Evolutionary conservation across 2,329 filamentous ascomycete species (phyloP).

Genomic region (Trichoderma atroviride): DNA sequence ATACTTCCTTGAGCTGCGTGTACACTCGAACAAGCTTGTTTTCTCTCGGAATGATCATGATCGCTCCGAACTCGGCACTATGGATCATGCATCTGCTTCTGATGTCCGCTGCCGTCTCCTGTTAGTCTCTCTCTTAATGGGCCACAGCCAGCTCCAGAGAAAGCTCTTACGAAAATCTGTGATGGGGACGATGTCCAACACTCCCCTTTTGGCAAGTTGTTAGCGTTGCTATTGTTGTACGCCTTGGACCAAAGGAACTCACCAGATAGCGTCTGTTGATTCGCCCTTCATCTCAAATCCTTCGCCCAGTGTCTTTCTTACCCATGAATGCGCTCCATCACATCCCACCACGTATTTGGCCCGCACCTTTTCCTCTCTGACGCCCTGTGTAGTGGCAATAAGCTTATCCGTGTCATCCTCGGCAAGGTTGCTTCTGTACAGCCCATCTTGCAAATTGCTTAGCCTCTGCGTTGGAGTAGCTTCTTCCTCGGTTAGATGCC

Average conservation of each 20-base stretch:
- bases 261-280: constrained; percentile 55
- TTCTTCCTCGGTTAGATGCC: constrained; percentile 61
- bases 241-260: neutral
- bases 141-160: neutral
- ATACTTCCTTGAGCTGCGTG: constrained; percentile 59
- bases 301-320: constrained; percentile 56
- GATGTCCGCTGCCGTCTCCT: constrained; percentile 48
- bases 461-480: constrained; percentile 49
- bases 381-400: constrained; percentile 34
- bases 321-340: constrained; percentile 70
- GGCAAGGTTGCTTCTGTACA: constrained; percentile 62
- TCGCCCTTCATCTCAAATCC: constrained; percentile 58
- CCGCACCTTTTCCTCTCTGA: constrained; percentile 36
- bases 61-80: constrained; percentile 54
- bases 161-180: constrained; percentile 52
- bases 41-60: constrained; percentile 68
- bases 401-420: constrained; percentile 61
- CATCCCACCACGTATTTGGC: constrained; percentile 67
- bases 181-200: constrained; percentile 47
- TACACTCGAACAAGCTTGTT: constrained; percentile 65
- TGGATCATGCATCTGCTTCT: constrained; percentile 61
- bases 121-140: neutral
- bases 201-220: constrained; percentile 39
- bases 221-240: neutral
- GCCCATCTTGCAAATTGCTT: constrained; percentile 47